Evolutionary conservation across 129 eudicot genomes (phyloP), one percentile per base, ranked within the genome.

Genomic region (Flaveria bidentis): DNA sequence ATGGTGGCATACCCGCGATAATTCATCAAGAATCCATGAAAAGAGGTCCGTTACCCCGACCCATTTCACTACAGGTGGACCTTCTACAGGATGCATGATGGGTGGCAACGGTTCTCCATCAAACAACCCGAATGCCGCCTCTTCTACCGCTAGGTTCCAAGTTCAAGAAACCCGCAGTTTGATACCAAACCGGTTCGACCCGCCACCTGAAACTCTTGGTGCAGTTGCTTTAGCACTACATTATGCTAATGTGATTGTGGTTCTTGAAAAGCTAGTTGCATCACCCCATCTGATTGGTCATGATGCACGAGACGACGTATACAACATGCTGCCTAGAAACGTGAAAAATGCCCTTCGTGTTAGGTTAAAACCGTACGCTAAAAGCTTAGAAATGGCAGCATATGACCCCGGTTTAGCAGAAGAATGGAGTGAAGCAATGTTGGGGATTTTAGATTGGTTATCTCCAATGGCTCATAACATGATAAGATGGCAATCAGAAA

Each of bases 391-490:
- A 22, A 75, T 77, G 16, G 65, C 89, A 3, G 73, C 49, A 42
- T 85, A 71, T 52, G 97, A 91, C 63, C 52, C 92, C 8, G 88
- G 45, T 47, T 88, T 91, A 58, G 92, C 92, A 1, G 86, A 78
- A 57, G 97, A 91, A 53, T 91, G 97, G 97, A 89, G 52, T 16
- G 87, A 88, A 42, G 97, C 97, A 2, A 85, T 91, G 83, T 50
- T 73, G 58, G 84, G 79, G n/a, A 87, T 82, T 47, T 71, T 91
- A 11, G 92, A 84, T 52, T 91, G 97, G 97, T 73, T 91, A 61
- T 85, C 92, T 3, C 97, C 97, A 0, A 88, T 91, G 58, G 96
- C 97, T 78, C 97, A 91, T 84, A 85, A 88, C 81, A 89, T 76
- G 87, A 87, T 91, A 42, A 85, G 88, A 67, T 91, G 97, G 97